Evolutionary conservation across 768 basidiomycete species (phyloP).

Genomic region (Suillus occidentalis): DNA sequence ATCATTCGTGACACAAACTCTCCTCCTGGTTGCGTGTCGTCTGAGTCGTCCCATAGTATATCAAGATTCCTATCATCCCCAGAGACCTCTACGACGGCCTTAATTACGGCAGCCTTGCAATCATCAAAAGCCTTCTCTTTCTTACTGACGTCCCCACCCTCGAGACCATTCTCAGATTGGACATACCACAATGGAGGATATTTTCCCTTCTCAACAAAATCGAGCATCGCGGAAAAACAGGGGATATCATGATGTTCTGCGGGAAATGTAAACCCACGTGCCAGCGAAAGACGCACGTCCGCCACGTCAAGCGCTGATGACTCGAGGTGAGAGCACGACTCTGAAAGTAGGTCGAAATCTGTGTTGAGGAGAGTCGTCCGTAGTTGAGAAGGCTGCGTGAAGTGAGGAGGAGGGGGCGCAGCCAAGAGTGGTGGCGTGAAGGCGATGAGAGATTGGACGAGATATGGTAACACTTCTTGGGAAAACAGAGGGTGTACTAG

Average conservation of each 20-base stretch:
- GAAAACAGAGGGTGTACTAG: slow-evolving; percentile 59
- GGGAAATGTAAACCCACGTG: slow-evolving; percentile 60
- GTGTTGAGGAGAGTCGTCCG: slow-evolving; percentile 51
- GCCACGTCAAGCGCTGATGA: slow-evolving; percentile 77
- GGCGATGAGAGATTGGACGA: slow-evolving; percentile 55
- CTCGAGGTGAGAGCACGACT: slow-evolving; percentile 74
- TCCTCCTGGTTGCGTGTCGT: slow-evolving; percentile 59
- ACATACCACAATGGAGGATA: slow-evolving; percentile 67
- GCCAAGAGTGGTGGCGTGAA: slow-evolving; percentile 58
- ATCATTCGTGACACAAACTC: slow-evolving; percentile 73
- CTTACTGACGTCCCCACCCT: slow-evolving; percentile 48
- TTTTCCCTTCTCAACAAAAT: slow-evolving; percentile 72
- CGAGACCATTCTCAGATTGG: slow-evolving; percentile 32
- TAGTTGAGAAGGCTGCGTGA: slow-evolving; percentile 40
- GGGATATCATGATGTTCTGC: slow-evolving; percentile 55
- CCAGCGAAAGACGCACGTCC: slow-evolving; percentile 70
- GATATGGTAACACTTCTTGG: slow-evolving; percentile 60
- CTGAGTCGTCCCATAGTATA: slow-evolving; percentile 71
- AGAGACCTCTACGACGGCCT: slow-evolving; percentile 81
- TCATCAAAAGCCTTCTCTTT: slow-evolving; percentile 75
- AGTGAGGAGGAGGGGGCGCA: slow-evolving; percentile 36
- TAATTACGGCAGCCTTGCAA: slow-evolving; percentile 85
- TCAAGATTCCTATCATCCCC: slow-evolving; percentile 80
- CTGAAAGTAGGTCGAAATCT: slow-evolving; percentile 73
- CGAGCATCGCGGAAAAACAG: slow-evolving; percentile 62